phyloP scores from a whole-genome alignment of 1,284 basidiomycete species.

The Cystobasidium pallidum region DNA sequence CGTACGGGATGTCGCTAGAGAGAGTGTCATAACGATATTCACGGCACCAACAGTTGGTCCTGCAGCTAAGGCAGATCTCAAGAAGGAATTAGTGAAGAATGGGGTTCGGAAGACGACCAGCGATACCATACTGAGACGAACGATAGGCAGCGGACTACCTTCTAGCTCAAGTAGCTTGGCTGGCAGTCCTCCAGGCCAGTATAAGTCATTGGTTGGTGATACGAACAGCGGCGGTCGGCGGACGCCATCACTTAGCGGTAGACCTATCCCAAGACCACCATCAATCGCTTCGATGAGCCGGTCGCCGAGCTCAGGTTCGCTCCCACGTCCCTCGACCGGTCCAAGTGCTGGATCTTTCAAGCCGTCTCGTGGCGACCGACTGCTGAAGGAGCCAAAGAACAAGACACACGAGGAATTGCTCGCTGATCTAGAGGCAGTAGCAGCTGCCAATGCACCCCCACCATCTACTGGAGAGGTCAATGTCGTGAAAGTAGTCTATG shows the following conservation, averaged over 20 bases:
- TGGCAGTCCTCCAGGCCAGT: neutral
- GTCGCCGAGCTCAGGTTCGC: constrained; percentile 6
- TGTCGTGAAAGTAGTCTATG: constrained; percentile 27
- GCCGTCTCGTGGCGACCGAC: constrained; percentile 16
- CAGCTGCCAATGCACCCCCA: constrained; percentile 30
- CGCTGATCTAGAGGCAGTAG: constrained; percentile 19
- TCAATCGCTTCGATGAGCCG: constrained; percentile 6
- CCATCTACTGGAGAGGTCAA: constrained; percentile 20
- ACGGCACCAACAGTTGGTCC: constrained; percentile 77
- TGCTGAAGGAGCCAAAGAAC: constrained; percentile 31
- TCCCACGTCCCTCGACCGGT: constrained; percentile 6
- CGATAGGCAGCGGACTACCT: constrained; percentile 15
- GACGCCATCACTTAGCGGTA: constrained; percentile 1
- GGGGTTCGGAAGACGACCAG: constrained; percentile 80
- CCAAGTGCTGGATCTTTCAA: neutral
- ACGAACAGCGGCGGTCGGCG: neutral
- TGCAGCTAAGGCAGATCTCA: constrained; percentile 85
- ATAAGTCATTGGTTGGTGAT: neutral
- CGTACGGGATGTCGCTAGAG: constrained; percentile 81
- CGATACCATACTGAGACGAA: constrained; percentile 58
- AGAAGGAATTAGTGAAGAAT: constrained; percentile 84
- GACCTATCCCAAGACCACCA: neutral
- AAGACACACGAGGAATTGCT: constrained; percentile 40
- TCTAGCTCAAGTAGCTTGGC: constrained; percentile 13
- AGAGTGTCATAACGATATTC: constrained; percentile 80